Percentiles rank a stretch among this genome's conserved stretches.
Evolutionary conservation across 2,329 filamentous ascomycete species (phyloP).

Genomic region (Pseudomassariella vexata): DNA sequence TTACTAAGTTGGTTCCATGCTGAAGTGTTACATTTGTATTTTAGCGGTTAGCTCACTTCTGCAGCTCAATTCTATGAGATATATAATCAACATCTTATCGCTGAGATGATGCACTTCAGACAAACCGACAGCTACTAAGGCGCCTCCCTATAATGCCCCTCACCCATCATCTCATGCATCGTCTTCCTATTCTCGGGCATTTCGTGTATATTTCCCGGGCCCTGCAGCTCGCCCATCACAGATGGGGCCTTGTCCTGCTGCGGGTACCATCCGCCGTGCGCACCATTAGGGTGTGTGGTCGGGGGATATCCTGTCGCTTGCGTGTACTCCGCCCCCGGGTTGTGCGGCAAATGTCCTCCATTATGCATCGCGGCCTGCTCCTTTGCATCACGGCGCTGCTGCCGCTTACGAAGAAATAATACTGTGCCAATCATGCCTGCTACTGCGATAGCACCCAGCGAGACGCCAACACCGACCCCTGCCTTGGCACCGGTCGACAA

Average conservation of each 20-base stretch:
- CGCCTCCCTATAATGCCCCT: slow-evolving; percentile 24
- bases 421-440: slow-evolving; percentile 20
- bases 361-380: slow-evolving; percentile 7
- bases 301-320: slow-evolving; percentile 1
- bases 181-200: slow-evolving; percentile 23
- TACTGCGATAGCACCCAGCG: slow-evolving; percentile 24
- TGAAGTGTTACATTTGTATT: too few species aligned
- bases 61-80: too few species aligned
- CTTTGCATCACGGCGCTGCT: slow-evolving; percentile 13
- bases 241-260: slow-evolving; percentile 11
- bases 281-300: background rate
- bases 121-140: too few species aligned
- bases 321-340: slow-evolving; percentile 3
- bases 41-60: too few species aligned
- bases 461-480: slow-evolving; percentile 28
- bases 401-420: slow-evolving; percentile 19
- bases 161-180: slow-evolving; percentile 29
- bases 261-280: slow-evolving; percentile 1
- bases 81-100: too few species aligned
- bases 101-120: too few species aligned
- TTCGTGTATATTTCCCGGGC: slow-evolving; percentile 23
- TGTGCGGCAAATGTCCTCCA: slow-evolving; percentile 6
- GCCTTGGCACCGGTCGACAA: slow-evolving; percentile 28
- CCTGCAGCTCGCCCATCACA: slow-evolving; percentile 21
- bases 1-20: too few species aligned